Evolutionary conservation across 441 rosid species (phyloP).

Genomic region (Croton laevigatus): DNA sequence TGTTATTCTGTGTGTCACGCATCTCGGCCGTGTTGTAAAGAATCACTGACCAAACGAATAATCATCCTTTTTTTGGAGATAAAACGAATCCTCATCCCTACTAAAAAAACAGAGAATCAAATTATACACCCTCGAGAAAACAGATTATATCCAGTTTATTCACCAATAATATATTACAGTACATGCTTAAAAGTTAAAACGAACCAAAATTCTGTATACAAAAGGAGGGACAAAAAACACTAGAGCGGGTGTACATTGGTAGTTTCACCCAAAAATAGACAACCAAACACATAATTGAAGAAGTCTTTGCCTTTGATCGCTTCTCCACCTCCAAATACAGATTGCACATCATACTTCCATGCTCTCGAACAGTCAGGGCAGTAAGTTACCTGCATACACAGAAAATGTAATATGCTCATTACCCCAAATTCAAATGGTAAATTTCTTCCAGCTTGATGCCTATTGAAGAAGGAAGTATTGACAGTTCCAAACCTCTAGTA

Average conservation of each 20-base stretch:
- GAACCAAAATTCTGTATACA: background rate
- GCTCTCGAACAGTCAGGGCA: constrained; percentile 96
- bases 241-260: constrained; percentile 51
- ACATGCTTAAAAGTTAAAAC: background rate
- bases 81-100: no score
- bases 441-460: background rate
- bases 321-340: constrained; percentile 41
- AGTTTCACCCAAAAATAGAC: constrained; percentile 74
- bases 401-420: background rate
- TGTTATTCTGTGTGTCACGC: no score
- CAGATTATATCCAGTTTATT: background rate
- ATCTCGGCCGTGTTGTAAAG: no score
- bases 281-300: constrained; percentile 77
- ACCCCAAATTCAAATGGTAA: background rate
- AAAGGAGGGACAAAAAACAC: no score
- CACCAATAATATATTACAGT: background rate
- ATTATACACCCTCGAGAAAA: no score
- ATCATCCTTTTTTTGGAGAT: no score
- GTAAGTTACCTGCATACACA: constrained; percentile 63
- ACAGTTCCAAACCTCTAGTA: constrained; percentile 70
- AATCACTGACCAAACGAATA: no score
- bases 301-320: constrained; percentile 55
- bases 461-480: background rate
- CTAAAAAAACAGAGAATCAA: no score
- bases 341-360: constrained; percentile 64